These are phyloP conservation scores for Coemansia guatemalensis DNA, from an alignment of 192 early-diverging fungal genomes.

Conservation along the genomic window DNA sequence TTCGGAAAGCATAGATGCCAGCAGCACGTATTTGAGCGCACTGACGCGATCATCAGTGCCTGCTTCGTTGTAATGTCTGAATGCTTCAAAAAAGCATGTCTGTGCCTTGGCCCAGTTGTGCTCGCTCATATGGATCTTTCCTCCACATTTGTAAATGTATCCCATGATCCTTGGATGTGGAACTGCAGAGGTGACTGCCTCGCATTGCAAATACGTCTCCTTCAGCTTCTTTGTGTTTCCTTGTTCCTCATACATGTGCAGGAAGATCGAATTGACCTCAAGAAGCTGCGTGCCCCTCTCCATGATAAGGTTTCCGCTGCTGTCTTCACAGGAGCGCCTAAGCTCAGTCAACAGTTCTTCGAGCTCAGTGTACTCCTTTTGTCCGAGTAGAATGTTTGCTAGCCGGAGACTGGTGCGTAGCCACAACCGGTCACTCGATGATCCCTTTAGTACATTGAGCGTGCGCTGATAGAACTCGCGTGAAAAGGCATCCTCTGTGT, in stretches of 20 bases:
- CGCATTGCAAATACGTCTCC: constrained; percentile 85
- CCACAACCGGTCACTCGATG: constrained; percentile 38
- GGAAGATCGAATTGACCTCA: constrained; percentile 93
- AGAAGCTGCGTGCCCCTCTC: constrained; percentile 91
- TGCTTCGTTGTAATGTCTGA: constrained; percentile 98
- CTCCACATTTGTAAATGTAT: constrained; percentile 94
- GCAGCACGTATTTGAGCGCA: constrained; percentile 91
- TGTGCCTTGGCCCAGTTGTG: constrained; percentile 89
- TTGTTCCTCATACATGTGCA: constrained; percentile 93
- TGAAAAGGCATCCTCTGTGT: constrained; percentile 14
- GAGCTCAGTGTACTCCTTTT: constrained; percentile 21
- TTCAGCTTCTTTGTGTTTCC: constrained; percentile 88
- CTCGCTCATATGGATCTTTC: constrained; percentile 98
- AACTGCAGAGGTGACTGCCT: constrained; percentile 88
- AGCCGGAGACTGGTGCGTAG: constrained; percentile 47
- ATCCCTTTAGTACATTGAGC: constrained; percentile 31
- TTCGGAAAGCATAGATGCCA: constrained; percentile 96
- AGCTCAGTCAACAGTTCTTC: constrained; percentile 20
- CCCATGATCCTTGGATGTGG: constrained; percentile 97
- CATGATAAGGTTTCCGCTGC: constrained; percentile 48
- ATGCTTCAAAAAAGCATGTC: constrained; percentile 94
- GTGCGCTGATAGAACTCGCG: constrained; percentile 32
- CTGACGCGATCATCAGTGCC: constrained; percentile 89
- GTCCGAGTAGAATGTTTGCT: constrained; percentile 36
- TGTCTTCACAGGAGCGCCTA: constrained; percentile 21